Percentiles rank a stretch among this genome's conserved stretches.
Evolutionary conservation across 352 stramenopile genomes (phyloP).

Genomic region (Phytopythium kandeliae): DNA sequence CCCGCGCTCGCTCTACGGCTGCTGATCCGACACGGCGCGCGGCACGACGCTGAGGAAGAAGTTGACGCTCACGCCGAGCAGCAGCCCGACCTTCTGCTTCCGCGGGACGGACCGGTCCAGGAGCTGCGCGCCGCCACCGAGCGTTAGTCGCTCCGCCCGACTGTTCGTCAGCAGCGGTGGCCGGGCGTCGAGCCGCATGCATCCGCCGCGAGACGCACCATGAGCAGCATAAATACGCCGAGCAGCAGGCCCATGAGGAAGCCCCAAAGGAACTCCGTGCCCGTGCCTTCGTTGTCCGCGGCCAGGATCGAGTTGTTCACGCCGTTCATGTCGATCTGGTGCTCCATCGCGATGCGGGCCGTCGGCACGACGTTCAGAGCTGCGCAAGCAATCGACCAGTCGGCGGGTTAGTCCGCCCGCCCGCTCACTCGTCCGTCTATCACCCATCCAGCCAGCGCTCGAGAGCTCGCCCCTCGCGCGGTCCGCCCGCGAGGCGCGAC

Average conservation of each 20-base stretch:
- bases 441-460: too few relatives aligned
- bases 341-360: constrained; percentile 61
- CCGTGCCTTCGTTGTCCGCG: constrained; percentile 85
- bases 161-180: too few relatives aligned
- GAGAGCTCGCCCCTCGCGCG: too few relatives aligned
- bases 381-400: constrained; percentile 17
- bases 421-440: too few relatives aligned
- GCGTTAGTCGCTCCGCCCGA: too few relatives aligned
- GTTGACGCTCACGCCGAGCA: constrained; percentile 86
- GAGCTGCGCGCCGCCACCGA: constrained; percentile 30
- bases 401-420: too few relatives aligned
- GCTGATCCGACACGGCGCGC: constrained; percentile 60
- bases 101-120: constrained; percentile 80
- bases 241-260: constrained; percentile 85
- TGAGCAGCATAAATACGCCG: constrained; percentile 87
- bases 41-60: constrained; percentile 88
- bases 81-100: constrained; percentile 81
- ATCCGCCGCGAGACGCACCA: constrained; percentile 46
- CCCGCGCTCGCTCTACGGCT: constrained; percentile 18
- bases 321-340: constrained; percentile 82
- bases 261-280: constrained; percentile 85
- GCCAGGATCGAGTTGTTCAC: constrained; percentile 80
- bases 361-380: constrained; percentile 76
- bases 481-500: too few relatives aligned
- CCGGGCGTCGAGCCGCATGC: too few relatives aligned